Evolutionary conservation across 2,329 filamentous ascomycete species (phyloP).

Genomic region (Coniella lustricola): DNA sequence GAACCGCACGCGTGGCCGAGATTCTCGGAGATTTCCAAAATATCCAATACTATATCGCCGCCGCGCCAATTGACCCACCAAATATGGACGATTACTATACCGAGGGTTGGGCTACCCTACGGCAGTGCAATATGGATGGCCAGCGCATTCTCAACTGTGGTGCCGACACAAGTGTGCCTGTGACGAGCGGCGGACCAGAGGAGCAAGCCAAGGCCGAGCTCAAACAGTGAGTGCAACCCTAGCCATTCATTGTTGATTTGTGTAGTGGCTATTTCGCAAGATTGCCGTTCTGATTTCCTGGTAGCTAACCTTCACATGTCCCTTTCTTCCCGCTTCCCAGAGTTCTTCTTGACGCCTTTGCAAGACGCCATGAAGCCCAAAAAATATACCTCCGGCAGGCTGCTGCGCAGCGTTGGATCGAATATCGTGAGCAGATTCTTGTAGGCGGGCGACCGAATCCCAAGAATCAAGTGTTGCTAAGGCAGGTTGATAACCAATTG

Average conservation of each 20-base stretch:
- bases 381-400: constrained; percentile 58
- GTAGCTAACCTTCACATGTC: neutral
- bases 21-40: constrained; percentile 55
- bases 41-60: constrained; percentile 56
- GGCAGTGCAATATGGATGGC: constrained; percentile 56
- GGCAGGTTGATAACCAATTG: constrained; percentile 49
- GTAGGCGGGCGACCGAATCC: constrained; percentile 42
- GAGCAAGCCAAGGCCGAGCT: constrained; percentile 58
- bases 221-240: constrained; percentile 44
- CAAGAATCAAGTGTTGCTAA: constrained; percentile 41
- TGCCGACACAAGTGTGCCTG: constrained; percentile 53
- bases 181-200: constrained; percentile 43
- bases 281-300: too few species aligned
- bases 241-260: neutral
- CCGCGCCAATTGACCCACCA: constrained; percentile 45
- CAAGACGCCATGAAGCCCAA: constrained; percentile 55
- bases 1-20: constrained; percentile 53
- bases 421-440: constrained; percentile 45
- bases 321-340: constrained; percentile 25
- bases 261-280: too few species aligned
- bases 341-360: constrained; percentile 52
- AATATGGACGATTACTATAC: constrained; percentile 55
- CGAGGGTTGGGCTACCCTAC: constrained; percentile 54
- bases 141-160: constrained; percentile 59
- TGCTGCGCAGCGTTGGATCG: constrained; percentile 54